A percentile compares a stretch with the other conserved stretches of the same genome.
Conservation (phyloP, 345 rosid species). For the Populus deltoides region DNA sequence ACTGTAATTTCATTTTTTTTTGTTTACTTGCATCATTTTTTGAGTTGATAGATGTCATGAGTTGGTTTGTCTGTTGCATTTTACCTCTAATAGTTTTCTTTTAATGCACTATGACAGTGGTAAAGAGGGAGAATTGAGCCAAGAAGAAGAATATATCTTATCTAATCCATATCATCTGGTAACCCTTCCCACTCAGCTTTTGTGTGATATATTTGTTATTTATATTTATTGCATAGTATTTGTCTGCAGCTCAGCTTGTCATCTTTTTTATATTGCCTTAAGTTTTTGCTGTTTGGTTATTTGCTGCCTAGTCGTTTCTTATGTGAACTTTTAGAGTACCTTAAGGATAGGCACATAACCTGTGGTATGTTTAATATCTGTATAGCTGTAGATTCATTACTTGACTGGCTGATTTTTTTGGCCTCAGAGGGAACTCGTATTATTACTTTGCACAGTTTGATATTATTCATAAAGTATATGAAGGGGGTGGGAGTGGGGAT, state of each 20-base stretch:
- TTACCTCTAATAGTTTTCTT: constrained; percentile 13
- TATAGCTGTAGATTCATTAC: background rate
- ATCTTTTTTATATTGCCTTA: background rate
- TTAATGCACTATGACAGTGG: constrained; percentile 46
- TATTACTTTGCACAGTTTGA: background rate
- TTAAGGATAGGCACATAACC: background rate
- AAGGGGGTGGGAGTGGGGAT: too few species aligned
- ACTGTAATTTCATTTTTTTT: background rate
- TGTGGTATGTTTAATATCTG: background rate
- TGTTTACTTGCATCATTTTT: constrained; percentile 2
- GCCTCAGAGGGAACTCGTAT: background rate
- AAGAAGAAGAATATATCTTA: constrained; percentile 85
- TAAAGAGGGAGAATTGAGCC: constrained; percentile 67
- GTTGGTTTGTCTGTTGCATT: constrained; percentile 13
- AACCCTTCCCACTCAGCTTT: constrained; percentile 19
- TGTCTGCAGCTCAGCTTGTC: background rate
- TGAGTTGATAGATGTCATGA: background rate
- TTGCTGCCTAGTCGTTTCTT: background rate
- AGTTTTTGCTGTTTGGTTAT: background rate
- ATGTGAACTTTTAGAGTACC: background rate
- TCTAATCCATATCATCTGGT: constrained; percentile 98
- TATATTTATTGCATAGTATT: background rate
- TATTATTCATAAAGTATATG: background rate
- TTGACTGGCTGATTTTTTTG: background rate
- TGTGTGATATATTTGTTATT: background rate